A percentile compares a stretch with the other conserved stretches of the same genome.
These are phyloP conservation scores for Populus hybrid DNA, from an alignment of 441 rosid genomes.

Conservation along the genomic window DNA sequence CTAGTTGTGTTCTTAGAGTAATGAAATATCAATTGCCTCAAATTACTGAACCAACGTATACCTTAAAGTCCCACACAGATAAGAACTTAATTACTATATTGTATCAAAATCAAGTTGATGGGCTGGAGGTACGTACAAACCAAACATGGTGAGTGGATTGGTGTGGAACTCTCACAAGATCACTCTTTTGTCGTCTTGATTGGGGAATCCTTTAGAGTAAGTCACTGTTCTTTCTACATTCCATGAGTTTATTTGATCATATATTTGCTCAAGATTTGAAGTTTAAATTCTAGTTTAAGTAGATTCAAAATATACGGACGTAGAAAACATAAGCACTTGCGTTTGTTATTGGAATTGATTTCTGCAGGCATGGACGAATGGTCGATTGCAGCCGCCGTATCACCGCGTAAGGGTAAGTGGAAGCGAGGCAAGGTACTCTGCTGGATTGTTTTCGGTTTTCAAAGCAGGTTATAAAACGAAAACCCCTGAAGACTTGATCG, in stretches of 20 bases:
- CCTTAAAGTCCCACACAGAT: conserved; percentile 21
- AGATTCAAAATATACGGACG: no score
- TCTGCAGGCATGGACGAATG: conserved; percentile 18
- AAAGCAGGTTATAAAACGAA: conserved; percentile 5
- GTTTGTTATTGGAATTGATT: background rate
- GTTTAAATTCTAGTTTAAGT: no score
- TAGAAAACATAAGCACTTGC: no score
- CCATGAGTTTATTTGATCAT: background rate
- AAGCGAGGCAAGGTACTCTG: conserved; percentile 14
- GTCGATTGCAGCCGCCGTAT: background rate
- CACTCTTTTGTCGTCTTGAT: conserved; percentile 23
- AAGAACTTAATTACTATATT: conserved; percentile 29
- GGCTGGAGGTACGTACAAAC: conserved; percentile 25
- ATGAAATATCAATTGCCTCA: conserved; percentile 28
- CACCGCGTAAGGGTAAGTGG: conserved; percentile 19
- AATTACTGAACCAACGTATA: conserved; percentile 17
- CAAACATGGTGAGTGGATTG: conserved; percentile 27
- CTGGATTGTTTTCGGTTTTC: conserved; percentile 1
- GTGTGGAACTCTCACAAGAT: conserved; percentile 14
- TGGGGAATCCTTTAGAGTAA: conserved; percentile 33
- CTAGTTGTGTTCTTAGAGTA: conserved; percentile 18
- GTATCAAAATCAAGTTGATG: conserved; percentile 29
- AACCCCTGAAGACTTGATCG: conserved; percentile 21
- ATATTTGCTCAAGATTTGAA: no score
- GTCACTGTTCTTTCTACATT: background rate